Percentiles rank a stretch among this genome's conserved stretches.
Evolutionary conservation across 2,329 filamentous ascomycete genomes (phyloP).

Genomic region (Geosmithia flava): DNA sequence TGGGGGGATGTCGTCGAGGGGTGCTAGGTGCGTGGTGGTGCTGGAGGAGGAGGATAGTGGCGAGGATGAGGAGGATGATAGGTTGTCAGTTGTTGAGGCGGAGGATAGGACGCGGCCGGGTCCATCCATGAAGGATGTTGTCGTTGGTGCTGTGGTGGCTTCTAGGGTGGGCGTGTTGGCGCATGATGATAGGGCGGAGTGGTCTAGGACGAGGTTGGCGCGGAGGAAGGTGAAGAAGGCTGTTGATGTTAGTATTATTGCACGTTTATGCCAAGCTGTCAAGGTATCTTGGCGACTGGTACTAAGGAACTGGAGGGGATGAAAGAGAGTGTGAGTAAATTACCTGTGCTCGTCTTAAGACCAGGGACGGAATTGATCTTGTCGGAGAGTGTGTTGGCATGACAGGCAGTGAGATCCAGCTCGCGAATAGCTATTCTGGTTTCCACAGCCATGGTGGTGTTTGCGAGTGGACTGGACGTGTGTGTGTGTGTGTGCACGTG

Average conservation of each 20-base stretch:
- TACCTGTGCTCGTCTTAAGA: slow-evolving; percentile 45
- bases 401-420: slow-evolving; percentile 30
- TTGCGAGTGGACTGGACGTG: too few species aligned
- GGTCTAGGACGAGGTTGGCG: slow-evolving; percentile 62
- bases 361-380: slow-evolving; percentile 40
- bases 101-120: slow-evolving; percentile 3
- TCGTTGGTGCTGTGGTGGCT: slow-evolving; percentile 4
- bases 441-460: not conserved
- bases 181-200: slow-evolving; percentile 48
- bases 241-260: slow-evolving; percentile 19
- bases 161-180: slow-evolving; percentile 49
- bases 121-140: slow-evolving; percentile 8
- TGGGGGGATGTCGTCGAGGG: slow-evolving; percentile 41
- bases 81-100: too few species aligned
- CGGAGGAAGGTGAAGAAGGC: slow-evolving; percentile 76
- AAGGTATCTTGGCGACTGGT: not conserved
- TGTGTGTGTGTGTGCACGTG: not conserved
- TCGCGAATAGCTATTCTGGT: slow-evolving; percentile 16
- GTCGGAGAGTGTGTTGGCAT: slow-evolving; percentile 31
- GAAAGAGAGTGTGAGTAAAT: slow-evolving; percentile 15
- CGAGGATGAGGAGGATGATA: slow-evolving; percentile 28
- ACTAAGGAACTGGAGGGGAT: not conserved
- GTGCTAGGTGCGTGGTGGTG: slow-evolving; percentile 22
- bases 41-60: slow-evolving; percentile 22
- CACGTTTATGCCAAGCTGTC: not conserved